These are phyloP conservation scores for Turritis glabra DNA, from an alignment of 345 rosid genomes.

Conservation along the genomic window DNA sequence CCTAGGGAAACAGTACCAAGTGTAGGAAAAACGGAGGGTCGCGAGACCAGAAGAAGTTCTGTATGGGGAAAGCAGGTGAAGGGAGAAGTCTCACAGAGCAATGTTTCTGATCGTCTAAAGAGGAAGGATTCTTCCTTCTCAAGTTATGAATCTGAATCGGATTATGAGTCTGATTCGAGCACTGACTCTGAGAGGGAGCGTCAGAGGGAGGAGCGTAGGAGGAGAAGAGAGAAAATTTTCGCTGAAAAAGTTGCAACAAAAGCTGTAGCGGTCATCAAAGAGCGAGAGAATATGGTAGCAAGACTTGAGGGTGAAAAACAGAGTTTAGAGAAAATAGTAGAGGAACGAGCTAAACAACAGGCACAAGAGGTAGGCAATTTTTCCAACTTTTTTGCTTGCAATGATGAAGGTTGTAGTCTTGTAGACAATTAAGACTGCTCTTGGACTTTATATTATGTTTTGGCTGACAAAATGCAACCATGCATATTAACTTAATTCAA, in stretches of 20 bases:
- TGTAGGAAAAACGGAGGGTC: constrained; percentile 39
- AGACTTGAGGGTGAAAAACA: constrained; percentile 94
- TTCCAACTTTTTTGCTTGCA: neutral
- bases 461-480: neutral
- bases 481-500: neutral
- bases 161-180: constrained; percentile 59
- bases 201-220: constrained; percentile 78
- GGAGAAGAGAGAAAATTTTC: constrained; percentile 64
- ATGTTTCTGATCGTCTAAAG: constrained; percentile 49
- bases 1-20: constrained; percentile 31
- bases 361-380: constrained; percentile 71
- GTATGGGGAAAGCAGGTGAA: constrained; percentile 44
- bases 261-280: constrained; percentile 72
- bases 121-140: constrained; percentile 48
- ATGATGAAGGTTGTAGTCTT: neutral
- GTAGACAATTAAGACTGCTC: neutral
- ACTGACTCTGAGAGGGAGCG: constrained; percentile 82
- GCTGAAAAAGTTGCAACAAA: constrained; percentile 82
- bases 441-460: constrained; percentile 4
- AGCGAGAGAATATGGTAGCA: constrained; percentile 83
- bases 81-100: constrained; percentile 36
- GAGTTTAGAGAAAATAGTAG: constrained; percentile 91
- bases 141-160: constrained; percentile 52
- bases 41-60: constrained; percentile 36
- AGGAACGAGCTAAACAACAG: constrained; percentile 91